Conservation (phyloP, 169 alveolate species). For the Plasmodium vinckei region DNA sequence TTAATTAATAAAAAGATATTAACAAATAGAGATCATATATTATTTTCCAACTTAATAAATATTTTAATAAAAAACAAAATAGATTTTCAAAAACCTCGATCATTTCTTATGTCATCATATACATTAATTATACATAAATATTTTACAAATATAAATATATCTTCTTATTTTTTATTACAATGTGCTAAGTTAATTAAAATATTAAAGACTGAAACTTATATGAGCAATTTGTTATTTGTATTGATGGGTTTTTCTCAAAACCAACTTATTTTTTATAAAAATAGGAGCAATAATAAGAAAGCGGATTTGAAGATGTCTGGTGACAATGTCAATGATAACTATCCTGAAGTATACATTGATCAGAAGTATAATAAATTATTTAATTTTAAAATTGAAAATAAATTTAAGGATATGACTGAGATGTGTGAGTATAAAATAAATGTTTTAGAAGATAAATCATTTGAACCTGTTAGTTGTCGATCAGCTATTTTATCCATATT, state of each 20-base stretch:
- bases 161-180: constrained; percentile 50
- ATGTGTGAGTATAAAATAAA: constrained; percentile 55
- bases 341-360: constrained; percentile 21
- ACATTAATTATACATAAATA: constrained; percentile 61
- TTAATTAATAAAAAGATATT: constrained; percentile 19
- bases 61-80: constrained; percentile 42
- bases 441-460: not conserved
- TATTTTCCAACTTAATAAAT: constrained; percentile 25
- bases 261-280: constrained; percentile 48
- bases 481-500: constrained; percentile 58
- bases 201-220: constrained; percentile 20
- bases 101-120: constrained; percentile 52
- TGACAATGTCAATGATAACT: too few relatives aligned
- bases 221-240: constrained; percentile 63
- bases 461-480: constrained; percentile 49
- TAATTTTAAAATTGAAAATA: constrained; percentile 69
- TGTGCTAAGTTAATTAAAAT: constrained; percentile 51
- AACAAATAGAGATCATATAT: constrained; percentile 15
- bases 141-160: constrained; percentile 49
- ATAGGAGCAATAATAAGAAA: constrained; percentile 7
- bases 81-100: constrained; percentile 35
- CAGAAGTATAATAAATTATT: constrained; percentile 40
- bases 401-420: constrained; percentile 56
- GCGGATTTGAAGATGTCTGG: too few relatives aligned
- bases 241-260: constrained; percentile 68